Percentiles rank a stretch among this genome's conserved stretches.
Evolutionary conservation across 805 yeast species (phyloP).

Genomic region (Saccharomyces kudriavzevii): DNA sequence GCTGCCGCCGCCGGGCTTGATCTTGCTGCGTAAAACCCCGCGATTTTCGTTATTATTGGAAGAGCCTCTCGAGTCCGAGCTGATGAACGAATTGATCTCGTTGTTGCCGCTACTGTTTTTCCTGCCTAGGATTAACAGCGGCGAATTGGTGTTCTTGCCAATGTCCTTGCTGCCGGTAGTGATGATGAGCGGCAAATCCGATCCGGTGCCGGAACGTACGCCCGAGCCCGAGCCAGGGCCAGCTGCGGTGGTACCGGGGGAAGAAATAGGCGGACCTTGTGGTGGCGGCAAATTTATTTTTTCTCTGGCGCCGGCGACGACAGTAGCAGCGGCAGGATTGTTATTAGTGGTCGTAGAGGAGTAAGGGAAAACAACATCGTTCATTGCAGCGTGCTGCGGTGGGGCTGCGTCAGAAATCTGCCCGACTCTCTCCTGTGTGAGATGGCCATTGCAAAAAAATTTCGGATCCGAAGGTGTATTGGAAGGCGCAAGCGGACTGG

Average conservation of each 20-base stretch:
- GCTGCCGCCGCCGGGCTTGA: neutral
- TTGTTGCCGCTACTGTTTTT: neutral
- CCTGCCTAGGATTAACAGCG: neutral
- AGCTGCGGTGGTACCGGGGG: constrained; percentile 1
- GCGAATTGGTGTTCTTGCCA: neutral
- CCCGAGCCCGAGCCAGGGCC: constrained; percentile 1
- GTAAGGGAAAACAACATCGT: constrained; percentile 3
- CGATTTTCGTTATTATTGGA: neutral
- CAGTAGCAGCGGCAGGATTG: neutral
- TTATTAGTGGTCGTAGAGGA: neutral
- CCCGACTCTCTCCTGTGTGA: neutral
- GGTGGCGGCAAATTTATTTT: constrained; percentile 5
- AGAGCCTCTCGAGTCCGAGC: neutral
- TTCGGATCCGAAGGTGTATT: neutral
- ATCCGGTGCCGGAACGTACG: neutral
- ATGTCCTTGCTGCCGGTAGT: neutral
- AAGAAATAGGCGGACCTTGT: constrained; percentile 2
- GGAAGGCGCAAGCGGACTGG: neutral
- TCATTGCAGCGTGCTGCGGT: constrained; percentile 5
- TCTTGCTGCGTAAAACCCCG: neutral
- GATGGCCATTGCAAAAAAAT: neutral
- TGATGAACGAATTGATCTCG: neutral
- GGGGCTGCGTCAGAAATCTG: neutral
- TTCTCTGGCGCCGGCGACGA: neutral
- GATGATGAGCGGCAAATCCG: neutral